Percentiles rank a stretch among this genome's conserved stretches.
Conservation (phyloP, 768 basidiomycete genomes). For the Calocybe indica region DNA sequence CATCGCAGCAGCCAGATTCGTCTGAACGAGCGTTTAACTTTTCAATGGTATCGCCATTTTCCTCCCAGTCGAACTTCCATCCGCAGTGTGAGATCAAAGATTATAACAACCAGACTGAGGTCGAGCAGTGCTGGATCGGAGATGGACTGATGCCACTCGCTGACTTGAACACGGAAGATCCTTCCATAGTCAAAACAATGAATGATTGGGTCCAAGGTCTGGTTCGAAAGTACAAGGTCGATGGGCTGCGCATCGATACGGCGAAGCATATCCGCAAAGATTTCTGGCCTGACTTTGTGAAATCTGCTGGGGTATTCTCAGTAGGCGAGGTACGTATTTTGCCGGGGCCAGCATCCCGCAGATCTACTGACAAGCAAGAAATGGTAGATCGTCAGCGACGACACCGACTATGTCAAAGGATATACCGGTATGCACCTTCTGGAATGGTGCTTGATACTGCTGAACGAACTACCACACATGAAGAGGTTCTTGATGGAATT, state of each 20-base stretch:
- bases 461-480: background rate
- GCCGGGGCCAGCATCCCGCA: background rate
- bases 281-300: slow-evolving; percentile 65
- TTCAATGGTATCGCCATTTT: slow-evolving; percentile 22
- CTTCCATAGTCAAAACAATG: slow-evolving; percentile 44
- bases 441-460: background rate
- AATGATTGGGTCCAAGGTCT: slow-evolving; percentile 53
- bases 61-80: slow-evolving; percentile 38
- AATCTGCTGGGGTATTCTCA: slow-evolving; percentile 62
- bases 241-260: slow-evolving; percentile 70
- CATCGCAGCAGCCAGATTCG: slow-evolving; percentile 5
- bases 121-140: slow-evolving; percentile 74
- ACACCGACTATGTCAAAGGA: slow-evolving; percentile 25
- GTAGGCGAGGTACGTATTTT: slow-evolving; percentile 55
- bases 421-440: slow-evolving; percentile 26
- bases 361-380: background rate
- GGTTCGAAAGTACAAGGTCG: slow-evolving; percentile 52
- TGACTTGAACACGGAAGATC: slow-evolving; percentile 68
- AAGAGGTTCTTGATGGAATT: slow-evolving; percentile 48
- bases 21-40: slow-evolving; percentile 19
- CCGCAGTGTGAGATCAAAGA: slow-evolving; percentile 61
- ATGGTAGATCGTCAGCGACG: slow-evolving; percentile 14
- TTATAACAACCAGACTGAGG: slow-evolving; percentile 48
- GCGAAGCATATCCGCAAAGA: slow-evolving; percentile 51
- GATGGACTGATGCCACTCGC: slow-evolving; percentile 57